Base-by-base conservation (phyloP, 2,329 filamentous ascomycete species). In the Pyrenophora graminea region DNA sequence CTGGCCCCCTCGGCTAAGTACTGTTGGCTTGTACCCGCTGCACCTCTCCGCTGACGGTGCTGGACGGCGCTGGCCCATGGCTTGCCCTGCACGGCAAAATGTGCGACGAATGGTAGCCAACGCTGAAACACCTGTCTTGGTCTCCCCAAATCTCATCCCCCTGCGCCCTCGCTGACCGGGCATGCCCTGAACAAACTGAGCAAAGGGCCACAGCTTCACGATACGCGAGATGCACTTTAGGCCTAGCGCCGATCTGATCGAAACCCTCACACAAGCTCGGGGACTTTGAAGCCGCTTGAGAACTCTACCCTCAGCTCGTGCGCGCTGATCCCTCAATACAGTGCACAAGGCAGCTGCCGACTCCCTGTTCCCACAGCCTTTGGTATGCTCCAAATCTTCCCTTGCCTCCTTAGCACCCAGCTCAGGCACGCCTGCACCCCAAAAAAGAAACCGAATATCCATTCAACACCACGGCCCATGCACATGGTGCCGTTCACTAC, bases 191-290 rank as follows among this genome's bases (percentile, higher is more conserved):
- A 21, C 6, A 23, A 12, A 19, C 19, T 21, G 19, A 21, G 15
- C 15, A 15, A 15, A 15, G 3, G 17, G 10, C 12, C 12, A 37
- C 38, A 25, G 18, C 19, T 19, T 15, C 32, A 60, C 27, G 57
- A 60, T 60, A 60, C 48, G 57, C 57, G 57, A 60, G 33, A 6
- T 2, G 15, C 15, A 30, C 13, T 53, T 55, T 40, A 21, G 49
- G 55, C 9, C 18, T 60, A 58, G 57, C 46, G 6, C 27, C 55
- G 55, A 58, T 60, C 48, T 46, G 30, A 53, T 55, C 45, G 27
- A 45, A 46, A 39, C 30, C 39, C 30, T 41, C 39, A 23, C 45
- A 6, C 33, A 21, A 17, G 15, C 38, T 45, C 23, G 39, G 13
- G 41, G 41, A 21, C 41, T 37, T 17, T 33, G 37, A 39, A 25